Evolutionary conservation across 345 rosid genomes (phyloP).

Genomic region (Mallotus nudiflorus): DNA sequence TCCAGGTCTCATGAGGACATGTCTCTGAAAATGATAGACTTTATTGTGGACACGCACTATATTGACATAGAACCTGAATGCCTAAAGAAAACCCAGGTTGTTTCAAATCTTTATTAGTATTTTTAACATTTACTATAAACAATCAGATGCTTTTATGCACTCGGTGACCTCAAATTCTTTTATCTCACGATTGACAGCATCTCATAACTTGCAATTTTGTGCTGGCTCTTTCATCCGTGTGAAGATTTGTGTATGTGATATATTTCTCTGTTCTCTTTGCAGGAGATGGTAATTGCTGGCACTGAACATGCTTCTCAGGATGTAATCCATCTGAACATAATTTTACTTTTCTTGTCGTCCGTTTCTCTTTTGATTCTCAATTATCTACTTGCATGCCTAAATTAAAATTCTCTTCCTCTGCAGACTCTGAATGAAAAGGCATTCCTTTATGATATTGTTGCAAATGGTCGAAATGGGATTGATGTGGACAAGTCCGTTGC

Average conservation of each 20-base stretch:
- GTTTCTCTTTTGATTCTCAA: neutral
- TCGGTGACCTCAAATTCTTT: neutral
- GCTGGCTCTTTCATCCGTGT: neutral
- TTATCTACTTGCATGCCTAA: neutral
- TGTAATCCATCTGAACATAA: conserved; percentile 15
- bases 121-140: neutral
- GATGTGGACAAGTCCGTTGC: conserved; percentile 36
- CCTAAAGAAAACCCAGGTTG: conserved; percentile 30
- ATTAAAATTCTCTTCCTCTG: neutral
- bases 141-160: neutral
- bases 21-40: conserved; percentile 31
- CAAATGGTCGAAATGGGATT: conserved; percentile 36
- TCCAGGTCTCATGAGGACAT: conserved; percentile 39
- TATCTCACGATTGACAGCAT: neutral
- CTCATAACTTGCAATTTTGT: neutral
- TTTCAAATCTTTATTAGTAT: neutral
- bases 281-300: conserved; percentile 35
- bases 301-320: conserved; percentile 14
- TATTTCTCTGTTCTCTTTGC: neutral
- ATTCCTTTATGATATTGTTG: conserved; percentile 36
- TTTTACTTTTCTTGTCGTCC: neutral
- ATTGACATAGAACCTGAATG: conserved; percentile 33
- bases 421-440: conserved; percentile 16
- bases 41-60: conserved; percentile 26
- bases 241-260: neutral